Base-by-base conservation (phyloP, 2,329 filamentous ascomycete species). In the Elsinoe ampelina region DNA sequence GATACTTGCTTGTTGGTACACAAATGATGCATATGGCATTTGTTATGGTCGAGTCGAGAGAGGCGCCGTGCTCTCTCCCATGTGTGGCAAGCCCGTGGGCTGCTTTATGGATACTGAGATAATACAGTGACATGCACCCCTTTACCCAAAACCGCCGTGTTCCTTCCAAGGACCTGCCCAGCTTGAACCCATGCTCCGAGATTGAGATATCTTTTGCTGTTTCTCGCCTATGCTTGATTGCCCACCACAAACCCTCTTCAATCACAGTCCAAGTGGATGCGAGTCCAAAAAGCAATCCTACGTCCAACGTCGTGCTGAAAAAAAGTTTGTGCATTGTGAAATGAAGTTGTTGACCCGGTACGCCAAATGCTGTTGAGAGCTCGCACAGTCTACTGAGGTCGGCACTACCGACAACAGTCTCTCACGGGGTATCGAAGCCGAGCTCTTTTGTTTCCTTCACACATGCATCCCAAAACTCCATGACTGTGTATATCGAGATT, bases 311-410 rank as follows among this genome's bases (percentile, higher is more conserved):
- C 26, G 26, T 35, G 15, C 12, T 50, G 45, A 35, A 50, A 34
- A 35, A 34, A 50, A 50, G 20, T 45, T 50, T 50, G 45, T 50
- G 45, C 45, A 50, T 50, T 22, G 32, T 17, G 45, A 50, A 50
- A 30, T 35, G 45, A 50, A 50, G 17, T 26, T 20, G 30, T 47
- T 13, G 20, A 22, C 42, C 19, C 30, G 12, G 45, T 34, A 50
- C 45, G 45, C 45, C 45, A 17, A 15, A 34, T 34, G 45, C 45
- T 50, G 30, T 35, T 50, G 45, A 50, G 15, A 34, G 45, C 45
- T 45, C 41, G 19, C 41, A 17, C 20, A 45, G 17, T 22, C 26
- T 30, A 30, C 26, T 30, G 26, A 39, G n/a, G 17, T 30, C 45
- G 34, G 45, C 10, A 22, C 34, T 50, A 30, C 45, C 26, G 26